These are phyloP conservation scores for Cerrena zonata DNA, from an alignment of 1,284 basidiomycete species.

Conservation along the genomic window DNA sequence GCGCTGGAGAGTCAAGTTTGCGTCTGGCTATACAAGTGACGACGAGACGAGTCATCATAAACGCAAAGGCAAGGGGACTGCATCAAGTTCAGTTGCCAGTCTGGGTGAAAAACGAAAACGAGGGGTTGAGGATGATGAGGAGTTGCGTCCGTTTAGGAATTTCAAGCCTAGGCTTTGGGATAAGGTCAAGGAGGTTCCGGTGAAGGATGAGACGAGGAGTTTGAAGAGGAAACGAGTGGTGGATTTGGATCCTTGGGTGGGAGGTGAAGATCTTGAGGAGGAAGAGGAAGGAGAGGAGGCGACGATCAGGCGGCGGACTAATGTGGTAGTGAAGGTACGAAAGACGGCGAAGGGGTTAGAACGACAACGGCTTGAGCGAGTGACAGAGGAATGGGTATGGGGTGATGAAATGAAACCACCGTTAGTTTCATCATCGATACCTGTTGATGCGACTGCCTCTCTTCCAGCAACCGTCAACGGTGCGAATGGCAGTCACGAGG, in stretches of 20 bases:
- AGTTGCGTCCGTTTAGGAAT: constrained; percentile 45
- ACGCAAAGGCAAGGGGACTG: constrained; percentile 23
- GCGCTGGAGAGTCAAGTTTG: constrained; percentile 69
- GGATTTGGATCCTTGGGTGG: constrained; percentile 19
- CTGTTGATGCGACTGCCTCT: too few relatives aligned
- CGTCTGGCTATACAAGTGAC: constrained; percentile 63
- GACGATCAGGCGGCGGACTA: constrained; percentile 42
- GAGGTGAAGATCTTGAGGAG: constrained; percentile 7
- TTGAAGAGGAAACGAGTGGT: constrained; percentile 20
- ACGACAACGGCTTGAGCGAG: constrained; percentile 62
- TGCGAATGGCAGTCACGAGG: not conserved
- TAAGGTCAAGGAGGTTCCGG: constrained; percentile 36
- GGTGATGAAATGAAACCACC: not conserved
- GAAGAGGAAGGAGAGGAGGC: constrained; percentile 31
- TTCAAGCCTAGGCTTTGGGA: constrained; percentile 68
- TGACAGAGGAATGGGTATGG: constrained; percentile 66
- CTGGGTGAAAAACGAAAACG: constrained; percentile 52
- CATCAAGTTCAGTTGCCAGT: constrained; percentile 17
- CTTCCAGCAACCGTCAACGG: not conserved
- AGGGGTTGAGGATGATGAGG: constrained; percentile 29
- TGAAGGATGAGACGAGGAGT: constrained; percentile 31
- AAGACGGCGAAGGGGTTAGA: constrained; percentile 53
- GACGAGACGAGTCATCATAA: constrained; percentile 45
- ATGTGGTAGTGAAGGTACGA: constrained; percentile 55
- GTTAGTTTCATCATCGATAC: not conserved